Percentiles rank a stretch among this genome's conserved stretches.
Evolutionary conservation across 352 stramenopile species (phyloP).

Genomic region (Phytophthora megakarya): DNA sequence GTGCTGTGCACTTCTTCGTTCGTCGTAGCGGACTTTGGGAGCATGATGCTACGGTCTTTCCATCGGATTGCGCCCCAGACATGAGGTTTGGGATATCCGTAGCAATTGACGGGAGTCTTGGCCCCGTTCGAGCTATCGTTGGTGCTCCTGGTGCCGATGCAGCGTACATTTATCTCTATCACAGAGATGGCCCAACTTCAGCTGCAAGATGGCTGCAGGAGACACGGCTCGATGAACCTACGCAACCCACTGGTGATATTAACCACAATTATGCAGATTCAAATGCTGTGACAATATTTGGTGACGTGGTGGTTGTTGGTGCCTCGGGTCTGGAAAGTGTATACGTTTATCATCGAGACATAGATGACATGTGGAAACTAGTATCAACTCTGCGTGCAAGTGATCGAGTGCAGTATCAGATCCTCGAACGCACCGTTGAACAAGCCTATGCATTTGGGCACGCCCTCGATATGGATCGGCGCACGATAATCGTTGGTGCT

Average conservation of each 20-base stretch:
- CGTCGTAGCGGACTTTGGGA: conserved; percentile 72
- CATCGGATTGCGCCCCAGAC: conserved; percentile 44
- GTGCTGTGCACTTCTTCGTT: conserved; percentile 73
- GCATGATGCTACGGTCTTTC: conserved; percentile 55
- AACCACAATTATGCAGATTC: conserved; percentile 72
- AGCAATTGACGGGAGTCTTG: conserved; percentile 69
- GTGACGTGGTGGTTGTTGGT: conserved; percentile 91
- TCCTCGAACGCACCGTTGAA: conserved; percentile 75
- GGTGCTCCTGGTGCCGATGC: conserved; percentile 61
- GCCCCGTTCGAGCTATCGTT: conserved; percentile 62
- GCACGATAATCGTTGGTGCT: conserved; percentile 90
- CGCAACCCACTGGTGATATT: conserved; percentile 32
- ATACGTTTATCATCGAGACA: conserved; percentile 73
- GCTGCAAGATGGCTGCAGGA: conserved; percentile 55
- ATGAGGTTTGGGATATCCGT: conserved; percentile 76
- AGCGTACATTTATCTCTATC: conserved; percentile 58
- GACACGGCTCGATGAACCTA: conserved; percentile 43
- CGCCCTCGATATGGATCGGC: conserved; percentile 78
- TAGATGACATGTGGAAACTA: conserved; percentile 52
- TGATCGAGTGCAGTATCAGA: conserved; percentile 86
- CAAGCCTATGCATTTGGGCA: conserved; percentile 90
- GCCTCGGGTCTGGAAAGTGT: conserved; percentile 70
- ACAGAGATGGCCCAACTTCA: conserved; percentile 21
- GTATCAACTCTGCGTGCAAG: conserved; percentile 64
- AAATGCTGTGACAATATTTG: conserved; percentile 79